phyloP scores from a whole-genome alignment of 345 rosid species.

The Citrus glauca region DNA sequence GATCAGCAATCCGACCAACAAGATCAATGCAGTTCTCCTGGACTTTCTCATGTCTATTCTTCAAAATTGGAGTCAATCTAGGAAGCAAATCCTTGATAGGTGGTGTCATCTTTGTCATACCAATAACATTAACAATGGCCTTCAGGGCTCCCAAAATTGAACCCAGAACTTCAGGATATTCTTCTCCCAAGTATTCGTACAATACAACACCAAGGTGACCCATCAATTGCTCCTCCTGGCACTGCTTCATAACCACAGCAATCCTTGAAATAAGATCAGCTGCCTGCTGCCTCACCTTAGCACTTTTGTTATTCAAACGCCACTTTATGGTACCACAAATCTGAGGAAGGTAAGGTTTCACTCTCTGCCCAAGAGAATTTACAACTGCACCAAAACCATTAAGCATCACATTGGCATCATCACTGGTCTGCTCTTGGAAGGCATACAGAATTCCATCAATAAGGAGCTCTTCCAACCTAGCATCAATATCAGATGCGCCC shows the following conservation, averaged over 20 bases:
- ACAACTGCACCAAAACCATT: constrained; percentile 99
- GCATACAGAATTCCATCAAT: constrained; percentile 99
- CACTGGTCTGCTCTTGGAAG: constrained; percentile 97
- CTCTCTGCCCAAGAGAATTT: constrained; percentile 93
- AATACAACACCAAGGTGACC: constrained; percentile 98
- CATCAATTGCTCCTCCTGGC: constrained; percentile 98
- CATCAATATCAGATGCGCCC: constrained; percentile 94
- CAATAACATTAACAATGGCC: constrained; percentile 97
- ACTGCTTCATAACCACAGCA: constrained; percentile 98
- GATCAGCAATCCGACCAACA: constrained; percentile 98
- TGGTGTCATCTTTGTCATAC: constrained; percentile 99
- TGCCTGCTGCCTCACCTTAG: constrained; percentile 99
- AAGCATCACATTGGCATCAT: constrained; percentile 98
- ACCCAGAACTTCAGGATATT: constrained; percentile 97
- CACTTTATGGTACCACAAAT: constrained; percentile 99
- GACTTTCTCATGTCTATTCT: constrained; percentile 98
- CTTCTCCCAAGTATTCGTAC: constrained; percentile 97
- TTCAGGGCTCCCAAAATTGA: constrained; percentile 98
- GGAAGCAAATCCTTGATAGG: constrained; percentile 99
- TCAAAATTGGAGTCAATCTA: constrained; percentile 91
- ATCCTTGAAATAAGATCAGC: constrained; percentile 97
- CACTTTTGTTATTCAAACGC: constrained; percentile 98
- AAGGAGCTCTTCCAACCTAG: constrained; percentile 90
- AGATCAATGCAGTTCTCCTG: constrained; percentile 99
- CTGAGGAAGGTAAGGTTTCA: constrained; percentile 98